Evolutionary conservation across 495 filamentous ascomycete genomes (phyloP).

Genomic region (Xylaria bambusicola): DNA sequence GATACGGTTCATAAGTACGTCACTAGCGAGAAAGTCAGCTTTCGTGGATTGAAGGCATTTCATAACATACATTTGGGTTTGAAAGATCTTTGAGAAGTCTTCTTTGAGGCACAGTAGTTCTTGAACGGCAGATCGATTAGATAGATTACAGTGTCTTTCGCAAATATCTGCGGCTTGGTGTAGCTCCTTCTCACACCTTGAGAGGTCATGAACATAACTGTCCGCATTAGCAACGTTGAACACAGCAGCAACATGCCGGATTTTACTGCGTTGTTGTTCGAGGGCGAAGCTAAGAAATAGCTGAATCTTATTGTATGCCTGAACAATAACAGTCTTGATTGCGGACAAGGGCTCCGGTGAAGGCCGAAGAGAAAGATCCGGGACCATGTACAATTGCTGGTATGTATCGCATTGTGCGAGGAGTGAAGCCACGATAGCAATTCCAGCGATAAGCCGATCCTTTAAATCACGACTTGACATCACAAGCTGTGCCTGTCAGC

Average conservation of each 20-base stretch:
- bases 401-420: constrained; percentile 11
- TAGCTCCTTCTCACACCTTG: not conserved
- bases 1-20: not conserved
- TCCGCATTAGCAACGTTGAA: not conserved
- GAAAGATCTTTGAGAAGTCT: not conserved
- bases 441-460: not conserved
- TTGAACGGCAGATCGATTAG: not conserved
- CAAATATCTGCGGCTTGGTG: not conserved
- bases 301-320: not conserved
- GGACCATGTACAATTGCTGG: constrained; percentile 9
- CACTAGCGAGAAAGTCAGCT: not conserved
- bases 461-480: not conserved
- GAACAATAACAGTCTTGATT: not conserved
- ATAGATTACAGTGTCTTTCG: not conserved
- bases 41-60: not conserved
- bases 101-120: not conserved
- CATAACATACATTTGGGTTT: not conserved
- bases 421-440: not conserved
- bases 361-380: not conserved
- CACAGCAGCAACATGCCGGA: not conserved
- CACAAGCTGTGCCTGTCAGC: not conserved
- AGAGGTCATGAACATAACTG: not conserved
- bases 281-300: not conserved
- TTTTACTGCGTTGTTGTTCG: not conserved
- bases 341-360: not conserved